These are phyloP conservation scores for Seminavis robusta DNA, from an alignment of 108 stramenopile species.

Conservation along the genomic window DNA sequence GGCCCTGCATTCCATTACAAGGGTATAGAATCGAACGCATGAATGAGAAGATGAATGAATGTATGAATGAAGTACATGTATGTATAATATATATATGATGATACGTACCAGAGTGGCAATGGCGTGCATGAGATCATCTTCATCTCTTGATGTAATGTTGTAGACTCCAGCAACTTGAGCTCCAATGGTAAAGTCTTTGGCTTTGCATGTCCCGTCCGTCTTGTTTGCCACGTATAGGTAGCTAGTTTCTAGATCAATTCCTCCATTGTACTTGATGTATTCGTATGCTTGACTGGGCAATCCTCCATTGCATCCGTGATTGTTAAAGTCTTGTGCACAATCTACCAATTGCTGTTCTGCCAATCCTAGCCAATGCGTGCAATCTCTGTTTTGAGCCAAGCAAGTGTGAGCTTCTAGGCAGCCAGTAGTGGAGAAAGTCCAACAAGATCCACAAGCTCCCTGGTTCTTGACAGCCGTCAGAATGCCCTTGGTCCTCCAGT, in stretches of 20 bases:
- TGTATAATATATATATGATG: too few species aligned
- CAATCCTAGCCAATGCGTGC: slow-evolving; percentile 41
- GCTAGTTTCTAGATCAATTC: slow-evolving; percentile 36
- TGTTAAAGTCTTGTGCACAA: slow-evolving; percentile 46
- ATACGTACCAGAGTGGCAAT: slow-evolving; percentile 40
- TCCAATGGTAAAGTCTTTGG: not conserved
- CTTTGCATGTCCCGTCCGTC: not conserved
- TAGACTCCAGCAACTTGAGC: slow-evolving; percentile 28
- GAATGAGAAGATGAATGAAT: too few species aligned
- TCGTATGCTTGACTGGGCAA: slow-evolving; percentile 47
- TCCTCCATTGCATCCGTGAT: slow-evolving; percentile 64
- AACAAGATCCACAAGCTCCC: slow-evolving; percentile 52
- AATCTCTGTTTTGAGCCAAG: slow-evolving; percentile 22
- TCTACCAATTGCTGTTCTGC: slow-evolving; percentile 62
- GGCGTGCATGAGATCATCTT: slow-evolving; percentile 52
- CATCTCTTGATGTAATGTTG: slow-evolving; percentile 39
- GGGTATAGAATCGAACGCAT: too few species aligned
- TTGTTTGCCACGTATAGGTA: slow-evolving; percentile 36
- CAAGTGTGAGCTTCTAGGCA: slow-evolving; percentile 44
- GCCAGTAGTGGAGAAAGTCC: slow-evolving; percentile 57
- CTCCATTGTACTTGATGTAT: slow-evolving; percentile 49
- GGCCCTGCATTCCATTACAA: too few species aligned
- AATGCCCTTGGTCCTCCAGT: slow-evolving; percentile 55
- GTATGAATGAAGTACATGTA: too few species aligned
- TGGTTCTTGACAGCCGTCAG: slow-evolving; percentile 61